Evolutionary conservation across 1,139 yeast species (phyloP), one percentile per base, ranked within the genome.

Genomic region (Sugiyamaella novakii): DNA sequence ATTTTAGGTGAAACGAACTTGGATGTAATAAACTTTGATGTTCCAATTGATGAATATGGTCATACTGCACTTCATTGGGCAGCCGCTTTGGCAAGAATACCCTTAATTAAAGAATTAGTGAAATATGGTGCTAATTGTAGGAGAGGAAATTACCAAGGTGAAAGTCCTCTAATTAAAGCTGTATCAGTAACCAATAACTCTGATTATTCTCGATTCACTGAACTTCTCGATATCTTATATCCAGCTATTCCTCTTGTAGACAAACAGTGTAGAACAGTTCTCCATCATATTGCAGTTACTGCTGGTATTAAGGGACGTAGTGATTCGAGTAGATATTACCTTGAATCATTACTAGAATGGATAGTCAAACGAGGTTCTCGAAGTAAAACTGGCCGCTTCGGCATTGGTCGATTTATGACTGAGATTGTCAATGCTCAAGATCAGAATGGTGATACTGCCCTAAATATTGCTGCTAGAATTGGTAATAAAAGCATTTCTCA

Each of bases 51-150:
- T 67, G 94, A 86, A 59, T 81, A 85, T 51, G 98, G 98, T 0
- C 94, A 92, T 62, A 84, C 96, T 0, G 89, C 96, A 1, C 75
- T 94, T 52, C 99, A 94, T 66, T 87, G 98, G 95, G 95, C 97
- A 1, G 84, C 98, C 27, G 88, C 97, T 0, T 76, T 94, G 69
- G 98, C 95, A 0, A 81, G 88, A 54, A 71, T 83, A 3, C 73
- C 81, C 1, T 74, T 91, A 51, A 92, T 89, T 3, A 79, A 79
- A 51, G 88, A 87, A 50, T 72, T 94, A 30, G 77, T 91, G 5
- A 70, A 79, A 43, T 79, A 82, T 55, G 95, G 96, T 1, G 78
- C 81, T 1, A 73, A 79, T 51, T 72, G 84, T 45, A 75, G 87
- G 6, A 72, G 87, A 36, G 88, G 94, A 14, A 92, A 87, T 59